Evolutionary conservation across 2,329 filamentous ascomycete genomes (phyloP).

Genomic region (Bisporella sp.): DNA sequence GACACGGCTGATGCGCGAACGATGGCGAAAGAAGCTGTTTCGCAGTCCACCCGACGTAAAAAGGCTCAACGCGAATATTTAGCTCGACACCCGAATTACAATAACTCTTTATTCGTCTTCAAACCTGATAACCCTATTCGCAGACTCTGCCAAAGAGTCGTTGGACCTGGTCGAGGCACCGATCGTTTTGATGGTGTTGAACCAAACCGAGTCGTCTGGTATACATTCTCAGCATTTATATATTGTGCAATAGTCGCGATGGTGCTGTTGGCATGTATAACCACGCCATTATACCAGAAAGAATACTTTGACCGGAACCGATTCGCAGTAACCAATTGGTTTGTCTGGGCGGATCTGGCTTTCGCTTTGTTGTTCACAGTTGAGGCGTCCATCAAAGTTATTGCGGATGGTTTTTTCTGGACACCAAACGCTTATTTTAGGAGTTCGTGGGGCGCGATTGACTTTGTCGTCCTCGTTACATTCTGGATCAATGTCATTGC

Average conservation of each 20-base stretch:
- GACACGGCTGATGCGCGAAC: constrained; percentile 76
- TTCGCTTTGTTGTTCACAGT: constrained; percentile 82
- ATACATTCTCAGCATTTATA: constrained; percentile 85
- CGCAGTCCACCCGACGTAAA: constrained; percentile 74
- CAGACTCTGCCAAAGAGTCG: constrained; percentile 77
- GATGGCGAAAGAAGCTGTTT: constrained; percentile 87
- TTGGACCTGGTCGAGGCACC: constrained; percentile 81
- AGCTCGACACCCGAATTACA: constrained; percentile 80
- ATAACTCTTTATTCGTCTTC: constrained; percentile 87
- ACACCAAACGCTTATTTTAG: constrained; percentile 96
- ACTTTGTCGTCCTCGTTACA: constrained; percentile 83
- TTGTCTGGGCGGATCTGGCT: constrained; percentile 85
- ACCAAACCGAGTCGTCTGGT: constrained; percentile 87
- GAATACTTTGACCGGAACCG: constrained; percentile 63
- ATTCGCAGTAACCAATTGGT: constrained; percentile 73
- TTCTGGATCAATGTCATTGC: constrained; percentile 93
- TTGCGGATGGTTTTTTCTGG: constrained; percentile 93
- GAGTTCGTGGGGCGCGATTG: constrained; percentile 94
- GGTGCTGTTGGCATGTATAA: constrained; percentile 93
- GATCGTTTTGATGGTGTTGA: constrained; percentile 85
- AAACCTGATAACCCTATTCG: constrained; percentile 70
- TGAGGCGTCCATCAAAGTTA: constrained; percentile 84
- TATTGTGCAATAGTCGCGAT: constrained; percentile 93
- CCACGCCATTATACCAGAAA: constrained; percentile 89
- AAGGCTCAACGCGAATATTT: constrained; percentile 89